Evolutionary conservation across 202 grass and related monocot species (phyloP).

Genomic region (Musa balbisiana): DNA sequence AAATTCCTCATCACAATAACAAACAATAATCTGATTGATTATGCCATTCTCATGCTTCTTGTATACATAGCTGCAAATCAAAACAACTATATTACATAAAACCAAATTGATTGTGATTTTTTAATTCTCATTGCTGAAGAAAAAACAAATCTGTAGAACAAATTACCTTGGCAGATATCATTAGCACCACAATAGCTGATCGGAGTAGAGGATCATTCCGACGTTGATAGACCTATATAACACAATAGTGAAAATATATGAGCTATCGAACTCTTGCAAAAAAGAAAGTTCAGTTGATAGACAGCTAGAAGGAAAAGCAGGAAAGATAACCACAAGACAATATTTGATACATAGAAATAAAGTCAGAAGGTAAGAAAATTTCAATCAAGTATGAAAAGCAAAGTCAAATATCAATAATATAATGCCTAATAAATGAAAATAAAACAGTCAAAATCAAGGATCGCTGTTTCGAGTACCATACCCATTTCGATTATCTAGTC

Average conservation of each 20-base stretch:
- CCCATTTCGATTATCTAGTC: too few relatives aligned
- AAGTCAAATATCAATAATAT: too few relatives aligned
- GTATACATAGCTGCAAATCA: background rate
- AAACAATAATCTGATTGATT: background rate
- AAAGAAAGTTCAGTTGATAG: background rate
- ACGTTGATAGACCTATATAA: conserved; percentile 54
- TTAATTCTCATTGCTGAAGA: background rate
- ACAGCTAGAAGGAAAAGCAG: background rate
- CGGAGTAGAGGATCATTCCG: conserved; percentile 45
- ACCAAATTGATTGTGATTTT: background rate
- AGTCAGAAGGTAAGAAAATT: background rate
- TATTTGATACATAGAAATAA: background rate
- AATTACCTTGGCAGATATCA: conserved; percentile 80
- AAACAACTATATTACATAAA: background rate
- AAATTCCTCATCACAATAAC: background rate
- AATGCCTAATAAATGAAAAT: too few relatives aligned
- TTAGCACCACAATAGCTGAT: conserved; percentile 53
- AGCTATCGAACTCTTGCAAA: background rate
- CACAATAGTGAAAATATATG: conserved; percentile 1
- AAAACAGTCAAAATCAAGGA: too few relatives aligned
- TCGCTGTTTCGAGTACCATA: too few relatives aligned
- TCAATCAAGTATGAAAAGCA: background rate
- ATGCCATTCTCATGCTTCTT: background rate
- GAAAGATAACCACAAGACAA: background rate
- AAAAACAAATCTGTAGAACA: background rate